Base-by-base conservation (phyloP, 805 yeast species). In the Lipomyces sp. region DNA sequence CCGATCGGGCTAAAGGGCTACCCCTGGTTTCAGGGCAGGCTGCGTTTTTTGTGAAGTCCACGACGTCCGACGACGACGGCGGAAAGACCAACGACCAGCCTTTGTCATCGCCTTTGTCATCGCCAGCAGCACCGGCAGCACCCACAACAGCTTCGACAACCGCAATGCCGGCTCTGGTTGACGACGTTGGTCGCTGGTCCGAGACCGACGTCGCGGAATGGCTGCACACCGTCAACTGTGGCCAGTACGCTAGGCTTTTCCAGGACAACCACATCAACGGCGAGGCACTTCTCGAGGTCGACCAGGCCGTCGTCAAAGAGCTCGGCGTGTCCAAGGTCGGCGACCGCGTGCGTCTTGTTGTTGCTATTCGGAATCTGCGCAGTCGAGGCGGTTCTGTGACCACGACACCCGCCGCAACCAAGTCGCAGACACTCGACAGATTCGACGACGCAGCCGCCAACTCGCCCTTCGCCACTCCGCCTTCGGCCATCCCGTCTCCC, bases 271-370 rank as follows among this genome's bases (percentile, higher is more conserved):
- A 78, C 22, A 76, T 84, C 55, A 74, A 81, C 0, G 70, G 73
- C 21, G 85, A 81, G 45, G 67, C 83, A 5, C 58, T 84, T 6
- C 70, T 79, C 3, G 83, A 80, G 52, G 68, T 82, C 39, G 95
- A 86, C 61, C 73, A 76, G 38, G 72, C 69, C 5, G 78, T 88
- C 0, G 74, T 91, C 49, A 78, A 75, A 42, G 93, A 84, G 49
- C 64, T 93, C 10, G 95, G 96, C 0, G 67, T 91, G 10, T 56
- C 61, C n/a, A 83, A 80, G 57, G 78, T 91, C 14, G 97, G 98
- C 1, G 98, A 93, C 65, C 71, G 96, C 24, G 72, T 91, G 19
- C 72, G 84, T 26, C 67, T 91, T 10, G 79, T 83, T 61, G 71
- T 79, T 14, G 82, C 83, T 19, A 73, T 86, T 2, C 71, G 76